phyloP scores from a whole-genome alignment of 106 monocot species.

The Dendrobium officinale region DNA sequence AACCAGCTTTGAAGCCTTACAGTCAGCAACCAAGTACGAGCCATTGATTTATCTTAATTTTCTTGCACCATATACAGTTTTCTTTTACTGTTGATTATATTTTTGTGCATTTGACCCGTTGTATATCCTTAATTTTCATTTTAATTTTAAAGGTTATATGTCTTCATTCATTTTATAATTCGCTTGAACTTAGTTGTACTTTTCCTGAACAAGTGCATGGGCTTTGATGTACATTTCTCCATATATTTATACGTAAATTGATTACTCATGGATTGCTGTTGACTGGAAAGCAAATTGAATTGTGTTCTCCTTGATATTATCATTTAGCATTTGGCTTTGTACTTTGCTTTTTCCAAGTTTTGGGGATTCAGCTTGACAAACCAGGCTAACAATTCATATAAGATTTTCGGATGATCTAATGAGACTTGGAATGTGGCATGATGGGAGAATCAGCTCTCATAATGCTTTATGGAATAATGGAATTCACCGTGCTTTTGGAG shows the following conservation, averaged over 20 bases:
- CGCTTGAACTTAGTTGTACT: not conserved
- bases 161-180: not conserved
- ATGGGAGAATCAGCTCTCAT: not conserved
- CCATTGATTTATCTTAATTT: not conserved
- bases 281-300: not conserved
- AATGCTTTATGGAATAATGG: not conserved
- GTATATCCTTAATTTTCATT: not conserved
- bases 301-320: not conserved
- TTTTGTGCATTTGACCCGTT: not conserved
- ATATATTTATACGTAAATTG: no score
- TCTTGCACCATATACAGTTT: not conserved
- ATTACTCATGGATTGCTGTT: not conserved
- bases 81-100: not conserved
- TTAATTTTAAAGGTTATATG: not conserved
- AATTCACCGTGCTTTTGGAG: not conserved
- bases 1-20: slow-evolving; percentile 90
- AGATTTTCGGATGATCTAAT: not conserved
- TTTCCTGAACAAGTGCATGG: not conserved
- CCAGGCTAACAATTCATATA: not conserved
- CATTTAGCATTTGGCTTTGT: not conserved
- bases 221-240: not conserved
- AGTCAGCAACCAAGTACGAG: slow-evolving; percentile 87
- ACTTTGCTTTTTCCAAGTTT: not conserved
- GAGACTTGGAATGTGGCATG: not conserved
- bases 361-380: not conserved